phyloP scores from a whole-genome alignment of 495 filamentous ascomycete species.

The Lepraria neglecta region DNA sequence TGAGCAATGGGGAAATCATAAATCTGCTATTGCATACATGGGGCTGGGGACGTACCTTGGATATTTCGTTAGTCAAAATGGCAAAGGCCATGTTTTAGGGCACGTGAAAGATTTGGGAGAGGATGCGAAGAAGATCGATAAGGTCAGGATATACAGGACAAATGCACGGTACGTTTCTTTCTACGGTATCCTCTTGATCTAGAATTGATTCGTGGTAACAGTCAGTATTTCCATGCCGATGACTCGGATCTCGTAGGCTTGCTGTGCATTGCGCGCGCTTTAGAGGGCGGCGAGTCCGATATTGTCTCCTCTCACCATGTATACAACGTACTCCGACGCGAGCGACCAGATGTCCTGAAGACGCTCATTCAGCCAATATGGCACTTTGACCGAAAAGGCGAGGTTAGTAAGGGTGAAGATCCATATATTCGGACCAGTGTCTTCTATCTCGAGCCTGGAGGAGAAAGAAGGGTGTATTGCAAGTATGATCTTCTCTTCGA shows the following conservation, averaged over 20 bases:
- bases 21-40: slow-evolving; percentile 83
- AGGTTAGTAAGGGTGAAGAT: slow-evolving; percentile 65
- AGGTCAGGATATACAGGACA: slow-evolving; percentile 82
- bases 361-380: slow-evolving; percentile 70
- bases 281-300: slow-evolving; percentile 80
- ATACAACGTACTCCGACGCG: slow-evolving; percentile 68
- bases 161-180: slow-evolving; percentile 58
- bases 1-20: slow-evolving; percentile 65
- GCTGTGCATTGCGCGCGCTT: slow-evolving; percentile 70
- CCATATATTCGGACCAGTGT: slow-evolving; percentile 68
- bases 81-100: slow-evolving; percentile 78
- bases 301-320: slow-evolving; percentile 73
- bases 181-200: neutral
- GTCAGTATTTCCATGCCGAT: slow-evolving; percentile 76
- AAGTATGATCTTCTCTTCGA: slow-evolving; percentile 36
- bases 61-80: slow-evolving; percentile 81
- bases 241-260: slow-evolving; percentile 79
- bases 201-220: slow-evolving; percentile 18
- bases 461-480: slow-evolving; percentile 47
- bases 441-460: slow-evolving; percentile 54
- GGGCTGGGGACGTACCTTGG: slow-evolving; percentile 81
- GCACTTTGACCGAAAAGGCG: slow-evolving; percentile 95
- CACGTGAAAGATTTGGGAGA: slow-evolving; percentile 89
- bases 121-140: slow-evolving; percentile 71
- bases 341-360: slow-evolving; percentile 73